phyloP scores from a whole-genome alignment of 2,329 filamentous ascomycete species.

The Epichloe elymi region DNA sequence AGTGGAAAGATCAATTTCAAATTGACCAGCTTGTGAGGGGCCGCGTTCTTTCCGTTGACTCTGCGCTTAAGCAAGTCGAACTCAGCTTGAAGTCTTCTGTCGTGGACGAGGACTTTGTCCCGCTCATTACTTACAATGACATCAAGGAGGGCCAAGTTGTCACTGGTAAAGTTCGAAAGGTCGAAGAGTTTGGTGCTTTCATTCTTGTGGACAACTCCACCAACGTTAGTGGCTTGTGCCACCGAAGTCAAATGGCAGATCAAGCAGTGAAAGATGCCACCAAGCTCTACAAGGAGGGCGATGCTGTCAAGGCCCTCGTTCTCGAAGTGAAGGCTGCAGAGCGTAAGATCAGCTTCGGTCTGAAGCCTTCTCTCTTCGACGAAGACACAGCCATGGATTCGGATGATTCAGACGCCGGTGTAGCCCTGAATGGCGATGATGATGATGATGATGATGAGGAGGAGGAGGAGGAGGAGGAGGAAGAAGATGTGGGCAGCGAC shows the following conservation, averaged over 20 bases:
- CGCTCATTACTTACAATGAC: conserved; percentile 61
- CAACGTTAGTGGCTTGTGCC: conserved; percentile 87
- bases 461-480: conserved; percentile 21
- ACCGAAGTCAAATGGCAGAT: conserved; percentile 84
- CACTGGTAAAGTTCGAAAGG: conserved; percentile 82
- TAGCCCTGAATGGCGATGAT: conserved; percentile 31
- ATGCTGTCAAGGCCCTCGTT: conserved; percentile 85
- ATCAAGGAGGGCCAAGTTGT: conserved; percentile 68
- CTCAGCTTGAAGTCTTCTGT: conserved; percentile 79
- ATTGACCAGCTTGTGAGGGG: conserved; percentile 84
- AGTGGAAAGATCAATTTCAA: conserved; percentile 86
- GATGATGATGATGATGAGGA: conserved; percentile 37
- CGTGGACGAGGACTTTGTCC: conserved; percentile 65
- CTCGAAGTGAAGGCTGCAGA: conserved; percentile 63
- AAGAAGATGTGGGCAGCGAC: conserved; percentile 24
- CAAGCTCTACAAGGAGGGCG: conserved; percentile 80
- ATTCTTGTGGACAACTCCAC: conserved; percentile 76
- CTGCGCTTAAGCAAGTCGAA: conserved; percentile 57
- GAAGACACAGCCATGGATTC: conserved; percentile 39
- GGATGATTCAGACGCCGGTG: conserved; percentile 32
- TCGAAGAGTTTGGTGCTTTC: conserved; percentile 91
- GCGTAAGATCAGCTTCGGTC: conserved; percentile 72
- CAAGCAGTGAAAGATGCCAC: conserved; percentile 69
- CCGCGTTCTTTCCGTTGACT: conserved; percentile 62
- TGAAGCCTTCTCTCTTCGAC: conserved; percentile 87